Evolutionary conservation across 1,284 basidiomycete genomes (phyloP).

Genomic region (Pseudozyma thailandica): DNA sequence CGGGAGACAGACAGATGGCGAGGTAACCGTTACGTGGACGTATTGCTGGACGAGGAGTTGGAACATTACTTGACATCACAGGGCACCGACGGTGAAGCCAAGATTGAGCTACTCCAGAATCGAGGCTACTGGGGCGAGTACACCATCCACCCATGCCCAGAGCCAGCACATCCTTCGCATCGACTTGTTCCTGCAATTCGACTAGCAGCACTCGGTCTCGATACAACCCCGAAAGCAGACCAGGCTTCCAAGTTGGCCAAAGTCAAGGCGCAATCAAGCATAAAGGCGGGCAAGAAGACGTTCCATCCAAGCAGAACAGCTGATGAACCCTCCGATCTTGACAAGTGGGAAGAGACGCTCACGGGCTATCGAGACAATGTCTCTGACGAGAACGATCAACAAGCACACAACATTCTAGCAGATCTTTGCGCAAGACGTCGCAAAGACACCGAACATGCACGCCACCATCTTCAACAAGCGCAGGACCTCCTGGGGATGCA

Average conservation of each 20-base stretch:
- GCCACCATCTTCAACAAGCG: slow-evolving; percentile 1
- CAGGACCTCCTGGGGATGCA: not conserved
- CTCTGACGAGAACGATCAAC: slow-evolving; percentile 38
- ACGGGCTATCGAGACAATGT: slow-evolving; percentile 38
- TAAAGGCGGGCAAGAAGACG: slow-evolving; percentile 24
- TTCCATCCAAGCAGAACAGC: not conserved
- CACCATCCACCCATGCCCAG: slow-evolving; percentile 55
- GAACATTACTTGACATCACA: slow-evolving; percentile 26
- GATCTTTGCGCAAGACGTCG: slow-evolving; percentile 10
- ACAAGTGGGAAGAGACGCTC: slow-evolving; percentile 52
- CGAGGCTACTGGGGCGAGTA: slow-evolving; percentile 63
- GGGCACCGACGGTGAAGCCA: slow-evolving; percentile 32
- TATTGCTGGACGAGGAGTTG: slow-evolving; percentile 47
- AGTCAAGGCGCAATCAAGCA: slow-evolving; percentile 10
- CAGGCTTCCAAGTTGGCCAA: slow-evolving; percentile 29
- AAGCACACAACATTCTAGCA: slow-evolving; percentile 17
- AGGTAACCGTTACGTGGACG: slow-evolving; percentile 53
- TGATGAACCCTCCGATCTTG: slow-evolving; percentile 3
- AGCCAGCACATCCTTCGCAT: slow-evolving; percentile 62
- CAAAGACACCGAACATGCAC: slow-evolving; percentile 3
- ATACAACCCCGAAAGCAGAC: not conserved
- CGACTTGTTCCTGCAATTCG: slow-evolving; percentile 56
- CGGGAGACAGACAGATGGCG: slow-evolving; percentile 14
- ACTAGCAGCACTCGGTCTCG: slow-evolving; percentile 41
- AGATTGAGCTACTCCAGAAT: slow-evolving; percentile 53